phyloP scores from a whole-genome alignment of 768 basidiomycete species.

The Suillus alpinus region DNA sequence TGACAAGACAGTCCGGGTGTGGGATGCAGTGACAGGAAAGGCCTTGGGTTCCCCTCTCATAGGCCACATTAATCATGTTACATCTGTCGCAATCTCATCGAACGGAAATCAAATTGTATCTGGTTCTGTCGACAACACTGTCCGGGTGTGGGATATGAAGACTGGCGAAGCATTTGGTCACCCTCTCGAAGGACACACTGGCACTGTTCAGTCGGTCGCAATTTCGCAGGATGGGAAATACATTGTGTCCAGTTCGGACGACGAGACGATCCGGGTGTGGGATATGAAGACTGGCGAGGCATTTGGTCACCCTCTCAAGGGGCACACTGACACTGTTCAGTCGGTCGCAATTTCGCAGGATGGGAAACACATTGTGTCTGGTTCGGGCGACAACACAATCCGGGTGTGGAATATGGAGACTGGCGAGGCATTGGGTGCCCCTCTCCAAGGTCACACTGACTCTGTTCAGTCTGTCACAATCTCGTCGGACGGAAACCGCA shows the following conservation, averaged over 20 bases:
- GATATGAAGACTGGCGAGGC: conserved; percentile 15
- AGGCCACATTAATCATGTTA: neutral
- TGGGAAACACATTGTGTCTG: neutral
- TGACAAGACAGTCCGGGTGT: conserved; percentile 12
- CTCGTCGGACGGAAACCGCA: neutral
- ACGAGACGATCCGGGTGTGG: conserved; percentile 11
- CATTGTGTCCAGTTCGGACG: no score
- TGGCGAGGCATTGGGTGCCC: neutral
- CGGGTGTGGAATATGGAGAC: conserved; percentile 12
- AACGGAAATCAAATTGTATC: neutral
- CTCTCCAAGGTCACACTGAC: neutral
- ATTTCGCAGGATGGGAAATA: no score
- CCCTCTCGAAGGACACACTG: no score
- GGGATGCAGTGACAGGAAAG: neutral
- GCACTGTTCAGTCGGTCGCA: neutral
- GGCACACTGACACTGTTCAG: neutral
- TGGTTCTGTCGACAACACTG: no score
- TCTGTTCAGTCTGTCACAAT: neutral
- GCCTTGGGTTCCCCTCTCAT: neutral
- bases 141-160: neutral
- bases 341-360: neutral
- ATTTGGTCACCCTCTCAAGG: conserved; percentile 13
- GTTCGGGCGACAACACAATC: neutral
- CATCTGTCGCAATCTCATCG: conserved; percentile 1
- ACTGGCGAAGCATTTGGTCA: neutral